Evolutionary conservation across 495 filamentous ascomycete genomes (phyloP).

Genomic region (Penicillium tannophilum): DNA sequence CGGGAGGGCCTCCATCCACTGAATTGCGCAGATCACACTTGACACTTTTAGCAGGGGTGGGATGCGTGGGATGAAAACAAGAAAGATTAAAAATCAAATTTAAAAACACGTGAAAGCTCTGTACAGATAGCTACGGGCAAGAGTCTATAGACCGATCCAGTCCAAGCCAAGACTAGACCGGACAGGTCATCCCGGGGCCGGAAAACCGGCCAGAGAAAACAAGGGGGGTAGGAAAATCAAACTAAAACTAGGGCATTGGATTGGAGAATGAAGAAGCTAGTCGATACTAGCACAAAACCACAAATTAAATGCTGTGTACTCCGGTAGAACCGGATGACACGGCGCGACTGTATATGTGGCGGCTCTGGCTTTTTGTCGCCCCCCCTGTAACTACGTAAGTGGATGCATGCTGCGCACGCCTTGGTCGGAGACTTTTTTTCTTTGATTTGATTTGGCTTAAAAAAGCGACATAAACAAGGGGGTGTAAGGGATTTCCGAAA

Average conservation of each 20-base stretch:
- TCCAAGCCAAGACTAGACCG: not conserved
- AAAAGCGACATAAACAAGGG: not conserved
- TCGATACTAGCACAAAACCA: no score
- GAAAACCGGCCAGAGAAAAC: not conserved
- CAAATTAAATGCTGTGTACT: not conserved
- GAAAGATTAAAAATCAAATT: no score
- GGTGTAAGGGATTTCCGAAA: not conserved
- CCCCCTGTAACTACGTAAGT: conserved; percentile 7
- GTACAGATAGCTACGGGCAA: no score
- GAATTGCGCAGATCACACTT: no score
- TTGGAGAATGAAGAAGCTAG: no score
- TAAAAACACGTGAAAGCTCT: no score
- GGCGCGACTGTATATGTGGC: conserved; percentile 1
- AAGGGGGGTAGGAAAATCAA: no score
- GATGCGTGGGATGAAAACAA: no score
- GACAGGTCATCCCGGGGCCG: not conserved
- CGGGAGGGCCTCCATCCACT: no score
- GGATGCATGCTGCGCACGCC: conserved; percentile 5
- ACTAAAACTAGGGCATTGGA: no score
- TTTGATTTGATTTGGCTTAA: not conserved
- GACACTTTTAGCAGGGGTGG: no score
- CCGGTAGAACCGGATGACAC: not conserved
- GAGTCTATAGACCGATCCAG: no score
- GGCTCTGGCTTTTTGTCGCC: not conserved
- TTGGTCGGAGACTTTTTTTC: conserved; percentile 1